Evolutionary conservation across 1,284 basidiomycete species (phyloP).

Genomic region (Apiotrichum gracile): DNA sequence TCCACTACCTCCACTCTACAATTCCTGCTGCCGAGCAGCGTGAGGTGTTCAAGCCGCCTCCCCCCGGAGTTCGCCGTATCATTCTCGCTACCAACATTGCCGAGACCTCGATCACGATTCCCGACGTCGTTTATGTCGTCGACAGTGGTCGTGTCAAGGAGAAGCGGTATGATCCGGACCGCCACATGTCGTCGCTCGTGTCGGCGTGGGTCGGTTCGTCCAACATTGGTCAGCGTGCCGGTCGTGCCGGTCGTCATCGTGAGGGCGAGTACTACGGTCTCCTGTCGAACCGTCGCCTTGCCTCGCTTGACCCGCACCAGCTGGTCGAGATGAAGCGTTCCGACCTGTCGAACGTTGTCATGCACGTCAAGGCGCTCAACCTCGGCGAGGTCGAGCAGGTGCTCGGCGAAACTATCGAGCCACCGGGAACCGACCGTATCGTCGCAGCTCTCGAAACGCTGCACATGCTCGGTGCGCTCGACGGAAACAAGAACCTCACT

Average conservation of each 20-base stretch:
- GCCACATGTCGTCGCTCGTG: conserved; percentile 78
- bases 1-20: conserved; percentile 88
- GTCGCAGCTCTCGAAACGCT: conserved; percentile 74
- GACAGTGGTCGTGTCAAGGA: conserved; percentile 88
- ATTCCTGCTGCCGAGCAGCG: conserved; percentile 88
- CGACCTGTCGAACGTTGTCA: conserved; percentile 85
- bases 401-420: conserved; percentile 77
- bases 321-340: conserved; percentile 94
- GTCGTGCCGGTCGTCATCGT: conserved; percentile 87
- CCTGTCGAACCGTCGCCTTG: conserved; percentile 61
- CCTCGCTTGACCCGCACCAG: conserved; percentile 69
- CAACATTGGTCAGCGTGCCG: conserved; percentile 90
- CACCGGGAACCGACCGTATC: conserved; percentile 74
- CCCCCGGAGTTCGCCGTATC: conserved; percentile 69
- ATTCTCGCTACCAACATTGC: conserved; percentile 95
- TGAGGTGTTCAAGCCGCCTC: conserved; percentile 77
- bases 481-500: conserved; percentile 68
- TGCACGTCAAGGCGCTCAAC: conserved; percentile 96
- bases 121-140: conserved; percentile 91
- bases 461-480: conserved; percentile 81
- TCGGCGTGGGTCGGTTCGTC: conserved; percentile 87
- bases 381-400: conserved; percentile 87
- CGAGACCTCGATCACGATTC: conserved; percentile 93
- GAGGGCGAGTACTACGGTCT: conserved; percentile 89
- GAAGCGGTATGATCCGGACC: conserved; percentile 81